These are phyloP conservation scores for Leucocoprinus leucothites DNA, from an alignment of 768 basidiomycete species.

Conservation along the genomic window DNA sequence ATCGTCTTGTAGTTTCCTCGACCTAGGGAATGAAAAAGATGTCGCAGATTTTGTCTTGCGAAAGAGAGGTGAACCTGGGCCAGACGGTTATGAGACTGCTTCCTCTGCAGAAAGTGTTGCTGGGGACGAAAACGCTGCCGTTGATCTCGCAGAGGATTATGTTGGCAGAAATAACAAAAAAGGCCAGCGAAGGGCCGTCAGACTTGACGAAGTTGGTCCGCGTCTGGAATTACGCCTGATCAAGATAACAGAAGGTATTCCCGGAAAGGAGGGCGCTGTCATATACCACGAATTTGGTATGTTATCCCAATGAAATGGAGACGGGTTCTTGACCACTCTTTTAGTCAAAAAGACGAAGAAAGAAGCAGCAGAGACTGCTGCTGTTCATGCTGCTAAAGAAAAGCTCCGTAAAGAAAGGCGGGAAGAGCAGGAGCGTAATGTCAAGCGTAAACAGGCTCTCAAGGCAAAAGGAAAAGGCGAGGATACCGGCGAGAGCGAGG, in stretches of 20 bases:
- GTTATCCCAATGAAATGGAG: slow-evolving; percentile 24
- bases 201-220: slow-evolving; percentile 92
- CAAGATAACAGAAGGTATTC: slow-evolving; percentile 92
- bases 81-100: slow-evolving; percentile 75
- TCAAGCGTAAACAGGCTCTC: slow-evolving; percentile 71
- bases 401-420: slow-evolving; percentile 73
- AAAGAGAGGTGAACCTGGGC: slow-evolving; percentile 56
- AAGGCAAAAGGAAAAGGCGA: slow-evolving; percentile 23
- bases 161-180: slow-evolving; percentile 93
- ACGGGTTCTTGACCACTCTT: slow-evolving; percentile 8
- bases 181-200: slow-evolving; percentile 87
- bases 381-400: slow-evolving; percentile 74
- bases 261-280: slow-evolving; percentile 90
- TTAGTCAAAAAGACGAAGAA: slow-evolving; percentile 91
- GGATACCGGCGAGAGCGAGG: slow-evolving; percentile 27
- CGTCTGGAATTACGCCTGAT: slow-evolving; percentile 90
- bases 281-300: slow-evolving; percentile 93
- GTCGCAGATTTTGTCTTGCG: slow-evolving; percentile 93
- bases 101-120: slow-evolving; percentile 79
- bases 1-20: slow-evolving; percentile 48
- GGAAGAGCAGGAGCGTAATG: slow-evolving; percentile 91
- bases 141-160: slow-evolving; percentile 89
- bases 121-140: slow-evolving; percentile 82
- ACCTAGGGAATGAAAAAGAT: slow-evolving; percentile 89
- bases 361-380: slow-evolving; percentile 62